A percentile compares a stretch with the other conserved stretches of the same genome.
Conservation (phyloP, 2,329 filamentous ascomycete genomes). For the Teratosphaeria nubilosa region DNA sequence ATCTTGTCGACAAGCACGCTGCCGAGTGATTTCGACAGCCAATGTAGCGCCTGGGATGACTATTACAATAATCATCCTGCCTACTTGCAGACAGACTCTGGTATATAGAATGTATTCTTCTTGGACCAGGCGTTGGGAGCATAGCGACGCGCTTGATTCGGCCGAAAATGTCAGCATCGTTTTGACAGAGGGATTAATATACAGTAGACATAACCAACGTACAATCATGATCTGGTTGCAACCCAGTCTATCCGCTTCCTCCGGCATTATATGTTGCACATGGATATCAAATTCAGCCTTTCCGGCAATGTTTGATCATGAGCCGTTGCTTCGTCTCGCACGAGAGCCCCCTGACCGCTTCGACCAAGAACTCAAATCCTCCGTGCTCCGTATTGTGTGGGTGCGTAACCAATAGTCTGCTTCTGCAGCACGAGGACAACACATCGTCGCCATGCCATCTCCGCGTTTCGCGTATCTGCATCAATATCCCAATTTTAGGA, state of each 20-base stretch:
- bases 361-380: not conserved
- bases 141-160: not conserved
- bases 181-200: not conserved
- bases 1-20: conserved; percentile 16
- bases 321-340: not conserved
- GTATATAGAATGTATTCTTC: conserved; percentile 12
- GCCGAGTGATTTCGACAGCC: conserved; percentile 16
- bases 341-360: not conserved
- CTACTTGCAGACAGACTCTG: conserved; percentile 24
- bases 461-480: not conserved
- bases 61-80: conserved; percentile 15
- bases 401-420: not conserved
- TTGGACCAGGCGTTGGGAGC: not conserved
- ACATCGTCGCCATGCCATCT: not conserved
- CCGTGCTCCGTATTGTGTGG: not conserved
- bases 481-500: not conserved
- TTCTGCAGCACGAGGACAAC: not conserved
- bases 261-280: not conserved
- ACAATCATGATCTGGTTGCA: not conserved
- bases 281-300: not conserved
- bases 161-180: not conserved
- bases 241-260: not conserved
- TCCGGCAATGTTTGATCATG: not conserved
- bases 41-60: conserved; percentile 22
- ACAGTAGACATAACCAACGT: not conserved